Base-by-base conservation (phyloP, 345 rosid species). In the Eucalyptus tenuipes region DNA sequence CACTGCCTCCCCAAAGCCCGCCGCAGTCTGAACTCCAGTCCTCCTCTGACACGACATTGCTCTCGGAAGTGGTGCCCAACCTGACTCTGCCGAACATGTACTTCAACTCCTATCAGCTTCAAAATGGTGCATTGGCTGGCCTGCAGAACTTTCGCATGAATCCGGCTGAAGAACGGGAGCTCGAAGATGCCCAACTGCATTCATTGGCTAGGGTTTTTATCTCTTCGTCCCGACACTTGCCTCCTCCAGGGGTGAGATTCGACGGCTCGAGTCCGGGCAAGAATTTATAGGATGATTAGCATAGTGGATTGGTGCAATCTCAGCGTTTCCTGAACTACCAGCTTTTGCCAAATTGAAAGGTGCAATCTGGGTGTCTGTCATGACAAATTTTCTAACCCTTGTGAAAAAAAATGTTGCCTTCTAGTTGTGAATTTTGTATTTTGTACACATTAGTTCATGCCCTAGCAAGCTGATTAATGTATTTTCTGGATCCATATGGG, bases 141-240 rank as follows among this genome's bases (percentile, higher is more conserved):
- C 88, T 24, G 27, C 88, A 9, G 45, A 90, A n/a, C 50, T 64
- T 40, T 50, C 66, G 55, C 42, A 55, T 86, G 86, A 53, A 88
- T 57, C 59, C 29, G 12, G 80, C 84, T 25, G 82, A 75, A 18
- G 91, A 89, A 89, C 91, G 90, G 55, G 93, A 88, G 52, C 5
- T 85, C 25, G 88, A 89, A 10, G 90, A 92, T 4, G 92, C 88
- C 4, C 93, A 94, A 68, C 93, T 93, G 52, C 95, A 93, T 49
- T 91, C 90, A 2, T 87, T 95, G 66, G 92, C 95, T 64, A 92
- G 91, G 57, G 95, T 94, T 25, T 93, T 95, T 66, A 91, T 94
- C 75, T 90, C 93, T n/a, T 68, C 82, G 14, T 75, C 82, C 47
- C 90, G 87, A 85, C 93, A 93, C 90, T 90, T 95, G 57, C 92